Conservation (phyloP, 1,139 yeast genomes). For the Taphrina pruni region DNA sequence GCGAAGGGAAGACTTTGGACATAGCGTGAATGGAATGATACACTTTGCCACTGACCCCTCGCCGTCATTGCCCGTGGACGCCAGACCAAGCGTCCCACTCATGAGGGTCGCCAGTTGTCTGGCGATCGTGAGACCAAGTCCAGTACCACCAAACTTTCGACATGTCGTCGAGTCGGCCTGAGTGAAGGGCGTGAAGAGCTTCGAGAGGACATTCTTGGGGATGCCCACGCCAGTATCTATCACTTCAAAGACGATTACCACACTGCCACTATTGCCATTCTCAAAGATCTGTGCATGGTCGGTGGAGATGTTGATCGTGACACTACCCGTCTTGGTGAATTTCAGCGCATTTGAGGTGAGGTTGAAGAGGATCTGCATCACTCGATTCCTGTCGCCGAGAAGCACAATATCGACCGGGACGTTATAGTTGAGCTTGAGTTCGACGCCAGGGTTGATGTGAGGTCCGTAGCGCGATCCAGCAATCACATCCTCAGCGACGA, state of each 20-base stretch:
- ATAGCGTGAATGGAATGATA: slow-evolving; percentile 16
- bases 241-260: slow-evolving; percentile 19
- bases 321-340: slow-evolving; percentile 60
- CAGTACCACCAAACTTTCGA: slow-evolving; percentile 90
- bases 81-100: slow-evolving; percentile 56
- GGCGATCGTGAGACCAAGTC: slow-evolving; percentile 69
- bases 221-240: slow-evolving; percentile 85
- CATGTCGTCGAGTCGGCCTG: slow-evolving; percentile 94
- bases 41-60: slow-evolving; percentile 18
- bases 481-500: slow-evolving; percentile 20
- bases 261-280: slow-evolving; percentile 3
- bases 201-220: slow-evolving; percentile 77
- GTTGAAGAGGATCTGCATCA: slow-evolving; percentile 61
- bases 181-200: slow-evolving; percentile 84
- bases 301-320: slow-evolving; percentile 55
- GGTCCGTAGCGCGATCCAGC: slow-evolving; percentile 34
- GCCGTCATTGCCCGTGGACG: slow-evolving; percentile 16
- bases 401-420: slow-evolving; percentile 23
- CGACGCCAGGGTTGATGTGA: slow-evolving; percentile 14
- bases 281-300: slow-evolving; percentile 7
- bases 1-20: slow-evolving; percentile 11
- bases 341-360: slow-evolving; percentile 65
- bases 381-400: slow-evolving; percentile 43
- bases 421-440: slow-evolving; percentile 9
- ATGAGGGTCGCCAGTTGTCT: slow-evolving; percentile 64